Base-by-base conservation (phyloP, 306 rosid genomes). In the Gastrolobium villosum region DNA sequence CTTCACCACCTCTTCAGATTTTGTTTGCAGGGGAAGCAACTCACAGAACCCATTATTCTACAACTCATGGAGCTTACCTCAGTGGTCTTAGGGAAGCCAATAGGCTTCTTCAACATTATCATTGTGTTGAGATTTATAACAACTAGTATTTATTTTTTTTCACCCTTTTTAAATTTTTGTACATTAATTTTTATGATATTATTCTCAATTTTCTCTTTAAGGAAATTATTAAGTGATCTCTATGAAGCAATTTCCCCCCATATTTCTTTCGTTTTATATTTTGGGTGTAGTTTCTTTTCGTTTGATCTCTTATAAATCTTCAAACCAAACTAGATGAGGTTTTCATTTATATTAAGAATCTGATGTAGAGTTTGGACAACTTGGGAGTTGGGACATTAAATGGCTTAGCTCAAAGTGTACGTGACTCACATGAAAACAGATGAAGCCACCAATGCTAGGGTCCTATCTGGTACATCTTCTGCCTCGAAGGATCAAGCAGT, bases 1-100 rank as follows among this genome's bases (percentile, higher is more conserved):
- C 79, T 74, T 76, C 88, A 5, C 87, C 74, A 67, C 87, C 93
- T 30, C 95, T 94, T 81, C 98, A 93, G 70, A 84, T 95, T 83
- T 84, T 95, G 88, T 95, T 95, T 79, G 98, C 99, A 61, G 98
- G 99, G 14, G 99, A 95, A 84, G 98, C 99, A 62, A 95, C 99
- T 13, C 99, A 95, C 83, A 88, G 98, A 88, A 93, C 94, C 76
- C 97, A 95, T 79, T 95, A 95, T 81, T 95, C 99, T 44, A 95
- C 99, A 15, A 95, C 99, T 65, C 99, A 95, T 87, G 99, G 99
- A 70, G 99, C 99, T 79, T 93, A 93, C 82, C 83, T 88, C 80
- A 95, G 99, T 84, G 99, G 99, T 49, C 97, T 93, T 71, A 91
- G 99, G 78, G 99, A 95, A 85, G 99, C 98, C 79, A 86, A 84